Evolutionary conservation across 257 asterid genomes (phyloP), one percentile per base, ranked within the genome.

Genomic region (Przewalskia tangutica): DNA sequence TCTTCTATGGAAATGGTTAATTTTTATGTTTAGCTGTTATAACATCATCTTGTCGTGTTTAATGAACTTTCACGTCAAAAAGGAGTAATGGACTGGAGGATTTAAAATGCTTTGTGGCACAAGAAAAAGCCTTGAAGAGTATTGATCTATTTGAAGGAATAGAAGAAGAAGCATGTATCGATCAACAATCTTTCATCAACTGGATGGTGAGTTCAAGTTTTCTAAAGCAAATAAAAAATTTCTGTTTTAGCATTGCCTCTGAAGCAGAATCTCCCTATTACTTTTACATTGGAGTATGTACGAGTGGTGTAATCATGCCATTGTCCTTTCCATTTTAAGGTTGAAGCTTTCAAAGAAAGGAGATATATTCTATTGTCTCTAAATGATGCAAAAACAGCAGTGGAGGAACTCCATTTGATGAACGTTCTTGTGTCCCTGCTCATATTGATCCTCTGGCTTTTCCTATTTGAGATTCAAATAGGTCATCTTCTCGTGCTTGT

Each of bases 361-460:
- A 87, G 95, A 81, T 98, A 97, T 58, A 94, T 95, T 56, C 97
- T 97, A 7, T 83, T 92, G 83, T 91, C 99, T 36, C 82, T 95
- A 23, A 89, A 95, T 58, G 98, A 95, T 90, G 93, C 98, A 1
- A 95, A 93, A 89, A 95, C 98, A 2, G 98, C 97, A 0, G 97
- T 95, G 7, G 89, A 92, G 91, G 90, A 89, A 81, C 90, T 93
- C 20, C 98, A 93, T 4, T 91, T 95, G 93, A 83, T 92, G 86
- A 89, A 93, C 77, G 90, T 17, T 48, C 46, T 92, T 32, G 93
- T 93, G 77, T 91, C 83, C 27, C 27, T 91, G 67, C 42, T 92
- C 78, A 80, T 92, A 10, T 11, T 90, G 40, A 71, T 88, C 48
- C 88, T 91, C 68, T 93, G 94, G 95, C 97, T 95, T 34, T 95